A percentile compares a stretch with the other conserved stretches of the same genome.
These are phyloP conservation scores for Pistacia atlantica DNA, from an alignment of 345 rosid species.

Conservation along the genomic window DNA sequence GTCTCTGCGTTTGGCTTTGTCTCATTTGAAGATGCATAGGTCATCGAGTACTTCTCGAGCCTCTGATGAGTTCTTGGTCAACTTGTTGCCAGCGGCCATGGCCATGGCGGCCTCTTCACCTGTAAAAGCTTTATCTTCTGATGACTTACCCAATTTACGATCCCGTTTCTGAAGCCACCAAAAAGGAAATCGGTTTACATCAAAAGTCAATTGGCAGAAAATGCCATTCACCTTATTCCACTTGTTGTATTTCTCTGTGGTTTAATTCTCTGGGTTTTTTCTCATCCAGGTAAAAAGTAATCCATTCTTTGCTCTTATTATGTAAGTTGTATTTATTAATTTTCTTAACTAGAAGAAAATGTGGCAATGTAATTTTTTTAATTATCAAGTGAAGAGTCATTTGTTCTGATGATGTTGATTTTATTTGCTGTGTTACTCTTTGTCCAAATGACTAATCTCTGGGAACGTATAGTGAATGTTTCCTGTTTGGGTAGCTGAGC, in stretches of 20 bases:
- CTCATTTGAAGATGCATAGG: slow-evolving; percentile 44
- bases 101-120: slow-evolving; percentile 5
- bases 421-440: too few relatives aligned
- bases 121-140: slow-evolving; percentile 17
- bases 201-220: slow-evolving; percentile 40
- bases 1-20: not conserved
- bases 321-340: not conserved
- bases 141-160: slow-evolving; percentile 32
- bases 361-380: too few relatives aligned
- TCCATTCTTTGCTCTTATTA: not conserved
- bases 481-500: too few relatives aligned
- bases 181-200: slow-evolving; percentile 47
- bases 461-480: too few relatives aligned
- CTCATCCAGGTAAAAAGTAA: slow-evolving; percentile 23
- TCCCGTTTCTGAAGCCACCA: slow-evolving; percentile 30
- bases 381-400: too few relatives aligned
- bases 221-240: slow-evolving; percentile 66
- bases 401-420: too few relatives aligned
- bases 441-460: too few relatives aligned
- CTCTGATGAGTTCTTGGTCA: slow-evolving; percentile 49
- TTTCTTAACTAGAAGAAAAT: not conserved
- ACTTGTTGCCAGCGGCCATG: slow-evolving; percentile 25
- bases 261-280: slow-evolving; percentile 63
- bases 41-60: slow-evolving; percentile 33
- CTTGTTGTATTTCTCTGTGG: slow-evolving; percentile 55